phyloP scores from a whole-genome alignment of 78 protist genomes.

The Dictyostelium intermedium region DNA sequence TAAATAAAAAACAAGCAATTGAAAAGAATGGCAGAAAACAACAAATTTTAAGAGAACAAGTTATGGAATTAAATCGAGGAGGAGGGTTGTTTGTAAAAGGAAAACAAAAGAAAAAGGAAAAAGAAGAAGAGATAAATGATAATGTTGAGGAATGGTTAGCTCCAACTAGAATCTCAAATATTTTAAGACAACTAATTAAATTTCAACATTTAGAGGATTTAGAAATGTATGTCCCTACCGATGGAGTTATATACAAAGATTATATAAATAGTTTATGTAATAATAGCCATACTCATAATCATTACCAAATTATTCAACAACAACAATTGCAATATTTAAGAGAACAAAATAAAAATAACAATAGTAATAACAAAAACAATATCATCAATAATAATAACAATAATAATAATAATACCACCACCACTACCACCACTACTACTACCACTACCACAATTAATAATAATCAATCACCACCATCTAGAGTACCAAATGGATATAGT shows the following conservation, averaged over 20 bases:
- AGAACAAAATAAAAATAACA: not conserved
- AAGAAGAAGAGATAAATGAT: not conserved
- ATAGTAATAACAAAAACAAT: not conserved
- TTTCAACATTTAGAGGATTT: not conserved
- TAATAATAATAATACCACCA: not conserved
- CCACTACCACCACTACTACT: not conserved
- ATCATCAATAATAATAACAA: not conserved
- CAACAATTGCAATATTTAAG: not conserved
- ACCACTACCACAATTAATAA: not conserved
- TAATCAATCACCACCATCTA: conserved; percentile 16
- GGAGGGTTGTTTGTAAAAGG: no score
- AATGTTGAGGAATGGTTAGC: conserved; percentile 76
- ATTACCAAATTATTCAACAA: not conserved
- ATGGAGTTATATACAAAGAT: conserved; percentile 74
- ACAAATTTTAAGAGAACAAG: not conserved
- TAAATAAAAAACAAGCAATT: conserved; percentile 34
- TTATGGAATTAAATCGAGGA: not conserved
- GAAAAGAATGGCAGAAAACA: conserved; percentile 14
- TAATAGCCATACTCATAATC: not conserved
- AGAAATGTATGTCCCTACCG: conserved; percentile 55
- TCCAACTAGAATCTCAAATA: conserved; percentile 67
- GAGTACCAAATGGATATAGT: conserved; percentile 9
- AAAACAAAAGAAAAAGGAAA: not conserved
- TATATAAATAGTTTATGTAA: conserved; percentile 17
- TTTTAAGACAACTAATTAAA: conserved; percentile 29